phyloP scores from a whole-genome alignment of 768 basidiomycete genomes.

The Pleurotus tuoliensis region DNA sequence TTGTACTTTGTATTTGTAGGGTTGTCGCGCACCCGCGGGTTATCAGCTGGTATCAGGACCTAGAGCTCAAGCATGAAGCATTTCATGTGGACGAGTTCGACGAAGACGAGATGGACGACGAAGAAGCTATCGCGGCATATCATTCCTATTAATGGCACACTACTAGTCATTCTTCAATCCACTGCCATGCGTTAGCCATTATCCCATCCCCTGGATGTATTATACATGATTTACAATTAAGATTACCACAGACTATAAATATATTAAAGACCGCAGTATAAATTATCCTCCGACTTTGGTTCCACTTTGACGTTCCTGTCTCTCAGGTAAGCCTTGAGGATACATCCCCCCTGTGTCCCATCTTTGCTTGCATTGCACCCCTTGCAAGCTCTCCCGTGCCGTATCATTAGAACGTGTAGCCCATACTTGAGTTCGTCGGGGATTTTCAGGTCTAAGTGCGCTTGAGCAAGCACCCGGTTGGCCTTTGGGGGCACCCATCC shows the following conservation, averaged over 20 bases:
- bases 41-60: constrained; percentile 43
- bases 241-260: not conserved
- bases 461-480: constrained; percentile 50
- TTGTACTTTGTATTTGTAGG: constrained; percentile 26
- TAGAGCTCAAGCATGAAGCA: not conserved
- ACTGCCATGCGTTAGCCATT: too few relatives aligned
- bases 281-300: not conserved
- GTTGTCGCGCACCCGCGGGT: constrained; percentile 65
- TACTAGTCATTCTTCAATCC: too few relatives aligned
- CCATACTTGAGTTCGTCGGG: constrained; percentile 53
- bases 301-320: constrained; percentile 6
- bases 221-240: not conserved
- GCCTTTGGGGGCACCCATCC: constrained; percentile 47
- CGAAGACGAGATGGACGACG: constrained; percentile 26
- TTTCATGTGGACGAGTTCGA: not conserved
- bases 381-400: constrained; percentile 49
- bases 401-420: constrained; percentile 55
- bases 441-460: constrained; percentile 49
- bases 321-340: constrained; percentile 28
- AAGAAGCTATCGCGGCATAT: constrained; percentile 21
- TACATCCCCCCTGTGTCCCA: constrained; percentile 17
- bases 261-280: not conserved
- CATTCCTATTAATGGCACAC: constrained; percentile 7
- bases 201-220: too few relatives aligned
- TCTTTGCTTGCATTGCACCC: constrained; percentile 41